Percentiles rank a stretch among this genome's conserved stretches.
These are phyloP conservation scores for Corallochytrium limacisporum DNA, from an alignment of 78 protist genomes.

Conservation along the genomic window DNA sequence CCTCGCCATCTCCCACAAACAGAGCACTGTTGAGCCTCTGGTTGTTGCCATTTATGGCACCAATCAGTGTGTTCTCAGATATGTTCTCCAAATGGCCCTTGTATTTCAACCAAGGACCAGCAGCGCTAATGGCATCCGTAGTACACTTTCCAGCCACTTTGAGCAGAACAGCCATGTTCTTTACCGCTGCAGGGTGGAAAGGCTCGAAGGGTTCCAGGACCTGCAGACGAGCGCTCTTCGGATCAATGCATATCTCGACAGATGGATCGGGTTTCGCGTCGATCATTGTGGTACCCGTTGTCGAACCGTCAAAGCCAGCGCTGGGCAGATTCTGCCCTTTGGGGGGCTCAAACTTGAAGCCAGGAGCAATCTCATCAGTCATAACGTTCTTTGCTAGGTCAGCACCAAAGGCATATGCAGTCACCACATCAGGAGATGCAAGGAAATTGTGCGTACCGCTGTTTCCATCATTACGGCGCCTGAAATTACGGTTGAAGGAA, in stretches of 20 bases:
- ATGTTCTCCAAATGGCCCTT: conserved; percentile 86
- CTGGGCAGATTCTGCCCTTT: too few species aligned
- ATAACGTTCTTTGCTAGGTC: not conserved
- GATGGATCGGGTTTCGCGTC: conserved; percentile 40
- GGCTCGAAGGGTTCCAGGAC: conserved; percentile 59
- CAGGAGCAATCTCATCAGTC: conserved; percentile 14
- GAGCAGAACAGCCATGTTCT: conserved; percentile 45
- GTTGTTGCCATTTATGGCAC: conserved; percentile 64
- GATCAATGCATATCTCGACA: conserved; percentile 29
- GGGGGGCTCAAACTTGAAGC: conserved; percentile 65
- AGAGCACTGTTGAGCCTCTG: conserved; percentile 56
- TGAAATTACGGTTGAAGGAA: conserved; percentile 81
- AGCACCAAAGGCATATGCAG: not conserved
- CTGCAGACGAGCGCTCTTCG: conserved; percentile 54
- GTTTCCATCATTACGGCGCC: conserved; percentile 75
- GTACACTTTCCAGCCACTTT: conserved; percentile 77
- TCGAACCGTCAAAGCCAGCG: too few species aligned
- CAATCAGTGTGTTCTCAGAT: conserved; percentile 75
- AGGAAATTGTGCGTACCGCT: conserved; percentile 72
- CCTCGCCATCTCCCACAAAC: not conserved
- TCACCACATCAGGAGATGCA: conserved; percentile 54
- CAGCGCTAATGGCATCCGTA: conserved; percentile 83
- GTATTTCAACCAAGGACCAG: conserved; percentile 89
- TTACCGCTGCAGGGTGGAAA: conserved; percentile 57
- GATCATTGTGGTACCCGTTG: conserved; percentile 57